Percentiles rank a stretch among this genome's conserved stretches.
Evolutionary conservation across 2,329 filamentous ascomycete genomes (phyloP).

Genomic region (Diaporthe ilicicola): DNA sequence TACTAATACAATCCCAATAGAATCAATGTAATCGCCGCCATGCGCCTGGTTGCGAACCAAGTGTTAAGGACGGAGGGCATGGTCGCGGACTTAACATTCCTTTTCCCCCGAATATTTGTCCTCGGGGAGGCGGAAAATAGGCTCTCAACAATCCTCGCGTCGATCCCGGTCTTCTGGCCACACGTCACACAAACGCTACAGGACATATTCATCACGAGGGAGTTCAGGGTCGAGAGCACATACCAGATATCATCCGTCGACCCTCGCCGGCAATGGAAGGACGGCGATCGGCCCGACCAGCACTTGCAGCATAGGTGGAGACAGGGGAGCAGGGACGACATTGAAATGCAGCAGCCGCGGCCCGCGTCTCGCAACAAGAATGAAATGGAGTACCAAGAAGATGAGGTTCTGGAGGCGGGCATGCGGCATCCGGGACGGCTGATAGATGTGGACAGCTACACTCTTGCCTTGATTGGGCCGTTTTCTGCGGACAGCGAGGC

Average conservation of each 20-base stretch:
- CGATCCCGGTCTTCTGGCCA: conserved; percentile 22
- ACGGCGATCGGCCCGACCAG: not conserved
- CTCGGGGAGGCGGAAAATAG: conserved; percentile 46
- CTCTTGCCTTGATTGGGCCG: not conserved
- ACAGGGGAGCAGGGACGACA: not conserved
- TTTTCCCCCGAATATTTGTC: conserved; percentile 43
- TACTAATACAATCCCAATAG: conserved; percentile 31
- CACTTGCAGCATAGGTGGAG: not conserved
- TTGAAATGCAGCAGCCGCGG: not conserved
- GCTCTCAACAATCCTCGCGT: not conserved
- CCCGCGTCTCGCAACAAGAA: not conserved
- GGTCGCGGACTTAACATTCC: conserved; percentile 44
- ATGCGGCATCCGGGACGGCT: not conserved
- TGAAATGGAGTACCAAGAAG: not conserved
- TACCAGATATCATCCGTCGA: not conserved
- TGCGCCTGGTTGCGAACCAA: conserved; percentile 42
- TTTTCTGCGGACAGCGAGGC: not conserved
- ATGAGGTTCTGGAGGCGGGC: conserved; percentile 5
- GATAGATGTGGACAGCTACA: not conserved
- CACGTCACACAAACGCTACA: conserved; percentile 39
- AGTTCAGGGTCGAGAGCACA: conserved; percentile 31
- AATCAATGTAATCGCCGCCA: conserved; percentile 42
- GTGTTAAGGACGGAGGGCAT: conserved; percentile 41
- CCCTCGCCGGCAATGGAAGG: not conserved
- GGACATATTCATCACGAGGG: conserved; percentile 41